Percentiles rank a stretch among this genome's conserved stretches.
These are phyloP conservation scores for Arthrobotrys sphaeroides DNA, from an alignment of 2,329 filamentous ascomycete genomes.

Conservation along the genomic window DNA sequence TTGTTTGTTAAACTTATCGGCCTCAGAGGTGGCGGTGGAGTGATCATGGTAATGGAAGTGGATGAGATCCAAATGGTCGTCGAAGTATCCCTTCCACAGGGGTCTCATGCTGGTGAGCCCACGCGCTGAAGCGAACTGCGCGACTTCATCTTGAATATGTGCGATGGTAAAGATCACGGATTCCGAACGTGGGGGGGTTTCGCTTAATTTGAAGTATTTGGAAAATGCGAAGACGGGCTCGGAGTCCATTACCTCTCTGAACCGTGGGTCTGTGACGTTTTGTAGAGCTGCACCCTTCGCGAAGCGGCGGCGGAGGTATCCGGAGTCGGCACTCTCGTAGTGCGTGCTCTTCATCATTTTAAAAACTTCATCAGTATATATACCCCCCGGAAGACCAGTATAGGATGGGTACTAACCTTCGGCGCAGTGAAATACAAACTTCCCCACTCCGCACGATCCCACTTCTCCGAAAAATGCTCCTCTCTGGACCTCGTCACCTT, in stretches of 20 bases:
- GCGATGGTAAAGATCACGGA: slow-evolving; percentile 74
- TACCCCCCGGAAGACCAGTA: neutral
- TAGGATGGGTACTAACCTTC: slow-evolving; percentile 60
- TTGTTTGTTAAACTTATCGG: slow-evolving; percentile 63
- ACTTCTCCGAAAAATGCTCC: slow-evolving; percentile 76
- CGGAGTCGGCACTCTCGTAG: slow-evolving; percentile 77
- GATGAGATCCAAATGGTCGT: slow-evolving; percentile 71
- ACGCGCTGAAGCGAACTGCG: slow-evolving; percentile 79
- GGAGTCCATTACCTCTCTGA: slow-evolving; percentile 76
- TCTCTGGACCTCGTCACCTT: slow-evolving; percentile 70
- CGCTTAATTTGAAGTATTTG: slow-evolving; percentile 70
- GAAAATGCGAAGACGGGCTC: slow-evolving; percentile 85
- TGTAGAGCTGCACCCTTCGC: slow-evolving; percentile 72
- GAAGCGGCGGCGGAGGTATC: slow-evolving; percentile 73
- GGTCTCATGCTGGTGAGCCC: slow-evolving; percentile 81
- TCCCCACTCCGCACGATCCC: slow-evolving; percentile 84
- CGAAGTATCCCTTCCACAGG: slow-evolving; percentile 80
- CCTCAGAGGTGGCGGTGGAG: slow-evolving; percentile 74
- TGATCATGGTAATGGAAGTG: slow-evolving; percentile 81
- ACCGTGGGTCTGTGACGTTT: slow-evolving; percentile 73
- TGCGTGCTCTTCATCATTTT: too few species aligned
- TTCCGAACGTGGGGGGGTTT: slow-evolving; percentile 64
- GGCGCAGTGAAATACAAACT: slow-evolving; percentile 80
- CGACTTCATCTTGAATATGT: slow-evolving; percentile 79
- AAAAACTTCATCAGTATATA: too few species aligned